phyloP scores from a whole-genome alignment of 208 protist species.

The Giardia muris region DNA sequence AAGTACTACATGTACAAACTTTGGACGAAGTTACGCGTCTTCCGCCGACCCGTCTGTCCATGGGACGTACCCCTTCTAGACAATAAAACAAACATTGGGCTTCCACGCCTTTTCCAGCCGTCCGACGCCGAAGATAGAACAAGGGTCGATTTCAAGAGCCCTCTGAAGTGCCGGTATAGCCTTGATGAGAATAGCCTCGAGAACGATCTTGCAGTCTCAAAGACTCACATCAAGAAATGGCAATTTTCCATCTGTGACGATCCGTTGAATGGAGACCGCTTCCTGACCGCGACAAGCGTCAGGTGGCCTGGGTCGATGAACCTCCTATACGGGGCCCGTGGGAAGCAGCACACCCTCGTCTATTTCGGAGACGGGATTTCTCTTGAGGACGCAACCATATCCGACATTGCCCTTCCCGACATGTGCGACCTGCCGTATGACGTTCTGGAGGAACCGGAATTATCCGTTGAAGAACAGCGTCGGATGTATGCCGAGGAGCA shows the following conservation, averaged over 20 bases:
- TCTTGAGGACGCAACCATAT: neutral
- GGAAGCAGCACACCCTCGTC: neutral
- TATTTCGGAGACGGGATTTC: conserved; percentile 20
- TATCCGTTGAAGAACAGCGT: neutral
- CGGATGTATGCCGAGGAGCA: neutral
- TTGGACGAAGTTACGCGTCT: neutral
- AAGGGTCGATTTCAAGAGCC: conserved; percentile 7
- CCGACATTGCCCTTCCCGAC: neutral
- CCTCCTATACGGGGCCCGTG: neutral
- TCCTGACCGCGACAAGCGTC: neutral
- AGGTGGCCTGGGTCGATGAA: neutral
- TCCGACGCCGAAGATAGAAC: neutral
- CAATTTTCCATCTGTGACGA: neutral
- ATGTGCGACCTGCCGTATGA: neutral
- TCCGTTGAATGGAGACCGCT: neutral
- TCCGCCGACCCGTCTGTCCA: neutral
- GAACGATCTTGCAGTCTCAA: neutral
- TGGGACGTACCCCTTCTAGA: conserved; percentile 21
- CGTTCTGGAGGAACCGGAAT: neutral
- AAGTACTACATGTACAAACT: conserved; percentile 8
- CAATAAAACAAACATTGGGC: conserved; percentile 15
- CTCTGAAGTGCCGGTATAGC: conserved; percentile 7
- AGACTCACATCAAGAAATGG: neutral
- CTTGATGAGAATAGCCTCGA: neutral
- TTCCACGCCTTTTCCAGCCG: neutral